Conservation (phyloP, 148 eudicot species). For the Chenopodium album region DNA sequence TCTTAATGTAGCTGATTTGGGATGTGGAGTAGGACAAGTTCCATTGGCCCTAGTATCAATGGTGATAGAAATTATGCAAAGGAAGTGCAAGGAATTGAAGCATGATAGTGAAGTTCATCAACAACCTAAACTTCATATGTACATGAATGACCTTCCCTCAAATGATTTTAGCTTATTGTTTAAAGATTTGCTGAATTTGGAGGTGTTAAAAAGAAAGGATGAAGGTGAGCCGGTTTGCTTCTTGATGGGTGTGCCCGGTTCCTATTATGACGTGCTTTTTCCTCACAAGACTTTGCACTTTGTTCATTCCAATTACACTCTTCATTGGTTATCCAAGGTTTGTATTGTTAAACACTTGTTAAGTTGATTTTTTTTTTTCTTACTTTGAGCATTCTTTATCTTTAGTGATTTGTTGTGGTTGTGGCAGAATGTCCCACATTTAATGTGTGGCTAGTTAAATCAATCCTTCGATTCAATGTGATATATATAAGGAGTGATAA, state of each 20-base stretch:
- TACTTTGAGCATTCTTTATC: too few species aligned
- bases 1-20: slow-evolving; percentile 40
- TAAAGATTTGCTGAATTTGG: slow-evolving; percentile 7
- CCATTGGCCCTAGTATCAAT: slow-evolving; percentile 22
- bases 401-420: too few species aligned
- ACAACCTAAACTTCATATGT: slow-evolving; percentile 26
- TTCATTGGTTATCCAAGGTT: slow-evolving; percentile 53
- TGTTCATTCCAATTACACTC: slow-evolving; percentile 38
- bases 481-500: too few species aligned
- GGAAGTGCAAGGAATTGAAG: not conserved
- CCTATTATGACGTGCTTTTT: slow-evolving; percentile 39
- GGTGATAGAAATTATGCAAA: slow-evolving; percentile 7
- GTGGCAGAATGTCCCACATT: too few species aligned
- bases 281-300: slow-evolving; percentile 31
- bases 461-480: too few species aligned
- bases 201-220: not conserved
- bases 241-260: slow-evolving; percentile 40
- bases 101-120: not conserved
- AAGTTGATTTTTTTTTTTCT: too few species aligned
- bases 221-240: slow-evolving; percentile 17
- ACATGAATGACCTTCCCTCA: slow-evolving; percentile 48
- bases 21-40: slow-evolving; percentile 39
- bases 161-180: slow-evolving; percentile 50
- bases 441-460: too few species aligned
- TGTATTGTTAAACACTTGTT: not conserved